Evolutionary conservation across 2,329 filamentous ascomycete genomes (phyloP).

Genomic region (Cladorrhinum sp.): DNA sequence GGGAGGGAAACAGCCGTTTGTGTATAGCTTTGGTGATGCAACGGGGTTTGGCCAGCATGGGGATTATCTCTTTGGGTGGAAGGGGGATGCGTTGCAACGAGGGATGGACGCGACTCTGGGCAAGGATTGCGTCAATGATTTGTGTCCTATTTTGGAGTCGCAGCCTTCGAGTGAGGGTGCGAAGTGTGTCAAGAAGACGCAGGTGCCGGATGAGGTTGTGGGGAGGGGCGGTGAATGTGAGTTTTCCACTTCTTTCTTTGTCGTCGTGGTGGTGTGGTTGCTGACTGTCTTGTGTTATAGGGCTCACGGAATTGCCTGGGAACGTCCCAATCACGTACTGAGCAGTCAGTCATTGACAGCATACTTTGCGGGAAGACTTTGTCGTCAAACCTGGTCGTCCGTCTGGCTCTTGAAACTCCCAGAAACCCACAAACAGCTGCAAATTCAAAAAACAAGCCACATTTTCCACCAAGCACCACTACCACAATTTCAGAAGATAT

Average conservation of each 20-base stretch:
- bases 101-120: slow-evolving; percentile 26
- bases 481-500: too few species aligned
- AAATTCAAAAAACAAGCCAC: too few species aligned
- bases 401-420: too few species aligned
- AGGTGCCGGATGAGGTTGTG: slow-evolving; percentile 15
- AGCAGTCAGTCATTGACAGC: too few species aligned
- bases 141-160: slow-evolving; percentile 11
- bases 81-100: slow-evolving; percentile 29
- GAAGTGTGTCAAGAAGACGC: slow-evolving; percentile 12
- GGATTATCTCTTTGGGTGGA: slow-evolving; percentile 33
- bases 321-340: not conserved
- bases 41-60: slow-evolving; percentile 29
- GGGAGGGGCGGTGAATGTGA: slow-evolving; percentile 16
- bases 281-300: not conserved
- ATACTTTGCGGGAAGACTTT: too few species aligned
- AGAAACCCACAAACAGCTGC: too few species aligned
- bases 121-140: slow-evolving; percentile 17
- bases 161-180: slow-evolving; percentile 11
- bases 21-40: slow-evolving; percentile 23
- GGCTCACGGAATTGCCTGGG: not conserved
- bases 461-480: too few species aligned
- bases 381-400: too few species aligned
- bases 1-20: slow-evolving; percentile 30
- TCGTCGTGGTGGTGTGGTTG: not conserved
- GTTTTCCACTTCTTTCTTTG: not conserved